Conservation (phyloP, 1,284 basidiomycete species). For the Baeospora myosura region DNA sequence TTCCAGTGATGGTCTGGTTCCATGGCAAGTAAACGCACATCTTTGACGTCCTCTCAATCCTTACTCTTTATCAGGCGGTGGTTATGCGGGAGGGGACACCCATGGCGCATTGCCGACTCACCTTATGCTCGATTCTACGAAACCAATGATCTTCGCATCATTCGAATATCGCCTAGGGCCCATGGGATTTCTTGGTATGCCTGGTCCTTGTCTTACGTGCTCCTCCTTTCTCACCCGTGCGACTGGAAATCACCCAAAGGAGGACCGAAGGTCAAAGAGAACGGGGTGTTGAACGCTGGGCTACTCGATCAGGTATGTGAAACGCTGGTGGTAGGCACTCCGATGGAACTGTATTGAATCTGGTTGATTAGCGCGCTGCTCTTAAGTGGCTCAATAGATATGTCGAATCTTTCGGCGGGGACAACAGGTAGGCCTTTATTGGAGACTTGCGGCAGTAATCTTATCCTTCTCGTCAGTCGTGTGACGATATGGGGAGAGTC, state of each 20-base stretch:
- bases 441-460: not conserved
- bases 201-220: not conserved
- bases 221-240: no score
- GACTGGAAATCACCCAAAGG: no score
- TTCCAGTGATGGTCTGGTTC: constrained; percentile 31
- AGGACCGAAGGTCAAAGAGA: constrained; percentile 20
- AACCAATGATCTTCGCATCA: constrained; percentile 32
- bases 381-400: constrained; percentile 19
- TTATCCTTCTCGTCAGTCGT: constrained; percentile 3
- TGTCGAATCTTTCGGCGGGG: constrained; percentile 12
- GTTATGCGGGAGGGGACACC: constrained; percentile 28
- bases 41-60: not conserved
- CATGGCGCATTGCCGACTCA: constrained; percentile 21
- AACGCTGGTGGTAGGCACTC: not conserved
- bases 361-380: constrained; percentile 24
- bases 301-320: constrained; percentile 28
- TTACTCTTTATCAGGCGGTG: constrained; percentile 25
- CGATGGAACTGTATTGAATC: not conserved
- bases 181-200: constrained; percentile 32
- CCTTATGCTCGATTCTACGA: constrained; percentile 20
- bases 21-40: constrained; percentile 25
- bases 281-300: constrained; percentile 29
- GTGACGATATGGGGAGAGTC: constrained; percentile 15
- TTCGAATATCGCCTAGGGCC: constrained; percentile 35
- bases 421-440: constrained; percentile 4